Conservation (phyloP, 257 asterid genomes). For the Solanum pennellii region DNA sequence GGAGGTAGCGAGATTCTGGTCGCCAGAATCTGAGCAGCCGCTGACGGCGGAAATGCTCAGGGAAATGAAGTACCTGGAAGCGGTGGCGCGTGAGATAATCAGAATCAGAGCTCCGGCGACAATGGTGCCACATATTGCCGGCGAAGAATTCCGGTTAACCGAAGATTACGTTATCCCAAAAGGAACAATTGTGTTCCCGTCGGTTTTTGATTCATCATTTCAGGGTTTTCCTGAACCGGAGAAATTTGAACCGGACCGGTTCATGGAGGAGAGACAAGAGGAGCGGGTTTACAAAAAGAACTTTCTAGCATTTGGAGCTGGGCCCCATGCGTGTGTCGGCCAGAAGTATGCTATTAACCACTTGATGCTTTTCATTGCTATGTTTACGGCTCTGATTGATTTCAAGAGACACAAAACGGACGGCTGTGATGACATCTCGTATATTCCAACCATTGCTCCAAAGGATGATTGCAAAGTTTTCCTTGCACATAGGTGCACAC, state of each 20-base stretch:
- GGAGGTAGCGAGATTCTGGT: constrained; percentile 51
- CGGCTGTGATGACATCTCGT: constrained; percentile 82
- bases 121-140: constrained; percentile 91
- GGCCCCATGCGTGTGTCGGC: constrained; percentile 92
- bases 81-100: constrained; percentile 85
- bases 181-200: constrained; percentile 84
- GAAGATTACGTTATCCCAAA: constrained; percentile 51
- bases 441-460: constrained; percentile 82
- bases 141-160: constrained; percentile 52
- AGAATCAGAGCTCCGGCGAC: constrained; percentile 88
- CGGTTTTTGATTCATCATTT: constrained; percentile 78
- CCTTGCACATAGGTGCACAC: constrained; percentile 35
- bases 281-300: constrained; percentile 65
- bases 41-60: constrained; percentile 47
- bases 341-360: constrained; percentile 85
- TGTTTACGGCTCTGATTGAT: constrained; percentile 50
- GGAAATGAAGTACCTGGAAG: constrained; percentile 82
- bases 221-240: constrained; percentile 86
- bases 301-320: constrained; percentile 79
- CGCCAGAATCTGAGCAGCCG: constrained; percentile 29
- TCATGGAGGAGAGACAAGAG: constrained; percentile 66
- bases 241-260: constrained; percentile 79
- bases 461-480: constrained; percentile 77
- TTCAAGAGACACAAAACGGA: constrained; percentile 56
- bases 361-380: constrained; percentile 55